Evolutionary conservation across 345 rosid genomes (phyloP), one percentile per base, ranked within the genome.

Genomic region (Diplotaxis tenuifolia): DNA sequence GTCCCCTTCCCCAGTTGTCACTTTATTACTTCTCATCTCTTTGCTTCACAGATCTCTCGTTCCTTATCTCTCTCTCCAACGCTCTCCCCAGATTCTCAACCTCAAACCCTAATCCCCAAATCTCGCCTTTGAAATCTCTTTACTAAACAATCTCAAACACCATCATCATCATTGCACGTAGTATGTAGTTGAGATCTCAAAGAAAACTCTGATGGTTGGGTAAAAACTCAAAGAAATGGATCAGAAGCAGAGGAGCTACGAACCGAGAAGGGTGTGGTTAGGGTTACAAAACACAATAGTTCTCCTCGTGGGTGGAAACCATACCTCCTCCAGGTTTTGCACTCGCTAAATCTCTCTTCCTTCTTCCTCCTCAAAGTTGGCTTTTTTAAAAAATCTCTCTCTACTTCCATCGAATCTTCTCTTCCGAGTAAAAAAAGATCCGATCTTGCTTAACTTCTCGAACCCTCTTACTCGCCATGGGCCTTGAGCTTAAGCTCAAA

Each of bases 301-400:
- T 68, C 72, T 94, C 96, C 97, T 91, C 82, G 95, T 94, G 97
- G 98, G 97, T 89, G 97, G 98, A 63, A 94, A 94, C 82, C 98
- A 91, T 85, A 91, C 97, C 72, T 91, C 96, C 72, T 91, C 87
- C 95, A 88, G 97, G 96, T 94, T 94, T 88, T 91, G 97, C 67
- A 81, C 95, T 83, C 93, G 98, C 81, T 94, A 88, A 67, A 27
- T 42, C 21, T 68, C 22, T 9, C 68, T 66, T 6, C 9, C 34
- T 7, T 0, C 53, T 8, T 3, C 27, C 11, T 29, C 34, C 7
- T 42, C 0, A 0, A 71, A 7, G 68, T 25, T 38, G 47, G 47
- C 58, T 5, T 21, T 23, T 18, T 80, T 32, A 45, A 52, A 61
- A 61, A n/a, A n/a, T n/a, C n/a, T 27, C 38, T 55, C 76, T 64